A percentile compares a stretch with the other conserved stretches of the same genome.
Conservation (phyloP, 1,284 basidiomycete genomes). For the Tremellales sp. region DNA sequence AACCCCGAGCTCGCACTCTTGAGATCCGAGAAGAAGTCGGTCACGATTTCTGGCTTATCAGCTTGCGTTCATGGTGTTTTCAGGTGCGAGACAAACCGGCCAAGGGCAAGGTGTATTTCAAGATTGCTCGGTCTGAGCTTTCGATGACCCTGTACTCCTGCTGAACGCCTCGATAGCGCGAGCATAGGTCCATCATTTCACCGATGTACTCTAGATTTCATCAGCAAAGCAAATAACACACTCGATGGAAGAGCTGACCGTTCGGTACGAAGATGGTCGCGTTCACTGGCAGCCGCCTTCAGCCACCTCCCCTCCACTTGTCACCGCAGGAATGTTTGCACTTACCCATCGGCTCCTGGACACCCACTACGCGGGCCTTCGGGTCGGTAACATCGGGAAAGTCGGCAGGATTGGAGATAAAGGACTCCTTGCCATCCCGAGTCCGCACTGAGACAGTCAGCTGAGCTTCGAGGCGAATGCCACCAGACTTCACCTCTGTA, state of each 20-base stretch:
- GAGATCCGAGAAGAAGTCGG: conserved; percentile 86
- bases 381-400: conserved; percentile 76
- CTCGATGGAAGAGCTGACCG: conserved; percentile 55
- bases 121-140: conserved; percentile 59
- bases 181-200: conserved; percentile 88
- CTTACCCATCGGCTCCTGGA: conserved; percentile 72
- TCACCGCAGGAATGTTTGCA: too few species aligned
- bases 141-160: conserved; percentile 76
- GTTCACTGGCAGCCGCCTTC: conserved; percentile 54
- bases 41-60: conserved; percentile 68
- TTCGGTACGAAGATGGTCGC: conserved; percentile 91
- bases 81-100: conserved; percentile 12
- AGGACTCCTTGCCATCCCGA: conserved; percentile 58
- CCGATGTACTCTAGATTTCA: conserved; percentile 67
- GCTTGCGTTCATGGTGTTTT: background rate
- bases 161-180: conserved; percentile 69
- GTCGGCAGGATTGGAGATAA: conserved; percentile 85
- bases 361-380: conserved; percentile 61
- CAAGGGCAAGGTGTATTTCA: conserved; percentile 78
- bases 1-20: conserved; percentile 82
- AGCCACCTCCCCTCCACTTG: conserved; percentile 21
- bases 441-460: too few species aligned
- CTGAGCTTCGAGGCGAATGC: too few species aligned
- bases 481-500: conserved; percentile 74
- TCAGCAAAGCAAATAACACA: background rate